Conservation (phyloP, 2,329 filamentous ascomycete species). For the Exophiala phaeomuriformis region DNA sequence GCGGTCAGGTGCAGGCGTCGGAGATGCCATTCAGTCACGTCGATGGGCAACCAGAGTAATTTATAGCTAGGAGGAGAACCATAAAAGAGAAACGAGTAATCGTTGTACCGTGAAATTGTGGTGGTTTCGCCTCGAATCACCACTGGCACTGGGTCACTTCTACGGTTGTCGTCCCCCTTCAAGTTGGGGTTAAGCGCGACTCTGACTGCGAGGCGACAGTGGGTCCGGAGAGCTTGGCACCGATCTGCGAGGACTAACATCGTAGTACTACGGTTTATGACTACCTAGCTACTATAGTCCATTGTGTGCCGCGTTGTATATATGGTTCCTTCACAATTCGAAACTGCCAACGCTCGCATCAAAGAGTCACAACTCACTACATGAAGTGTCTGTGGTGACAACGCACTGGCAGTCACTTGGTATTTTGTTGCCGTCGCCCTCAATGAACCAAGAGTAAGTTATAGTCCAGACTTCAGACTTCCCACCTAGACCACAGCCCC, state of each 20-base stretch:
- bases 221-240: slow-evolving; percentile 1
- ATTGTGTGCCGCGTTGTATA: no score
- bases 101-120: neutral
- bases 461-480: slow-evolving; percentile 29
- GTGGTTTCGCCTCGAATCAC: neutral
- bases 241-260: neutral
- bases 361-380: neutral
- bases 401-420: slow-evolving; percentile 2
- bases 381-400: neutral
- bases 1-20: slow-evolving; percentile 10
- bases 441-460: slow-evolving; percentile 24
- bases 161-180: slow-evolving; percentile 5
- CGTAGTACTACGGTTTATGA: neutral
- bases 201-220: neutral
- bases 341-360: no score
- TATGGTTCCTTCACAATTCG: no score
- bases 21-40: slow-evolving; percentile 15
- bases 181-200: slow-evolving; percentile 9
- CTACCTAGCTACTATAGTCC: neutral
- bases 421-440: slow-evolving; percentile 6
- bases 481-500: slow-evolving; percentile 18
- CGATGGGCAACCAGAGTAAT: neutral
- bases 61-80: neutral
- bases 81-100: neutral
- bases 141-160: neutral